Conservation (phyloP, 495 filamentous ascomycete species). For the Bathelium albidoporum region DNA sequence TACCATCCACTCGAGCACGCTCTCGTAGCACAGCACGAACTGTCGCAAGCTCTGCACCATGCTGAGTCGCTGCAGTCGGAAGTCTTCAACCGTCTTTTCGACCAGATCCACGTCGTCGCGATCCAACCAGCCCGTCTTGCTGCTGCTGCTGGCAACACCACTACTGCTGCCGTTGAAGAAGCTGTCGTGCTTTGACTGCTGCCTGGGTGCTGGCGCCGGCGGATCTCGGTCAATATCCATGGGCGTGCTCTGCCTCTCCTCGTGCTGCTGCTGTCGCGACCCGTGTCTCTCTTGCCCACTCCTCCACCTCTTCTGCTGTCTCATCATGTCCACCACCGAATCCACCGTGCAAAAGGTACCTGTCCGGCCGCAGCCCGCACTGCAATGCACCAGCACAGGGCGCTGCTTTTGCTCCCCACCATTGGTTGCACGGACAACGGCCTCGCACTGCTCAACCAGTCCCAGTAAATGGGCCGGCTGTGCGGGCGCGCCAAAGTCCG, state of each 20-base stretch:
- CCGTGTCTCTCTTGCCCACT: slow-evolving; percentile 55
- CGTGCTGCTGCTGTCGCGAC: slow-evolving; percentile 11
- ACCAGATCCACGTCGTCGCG: slow-evolving; percentile 64
- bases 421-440: slow-evolving; percentile 33
- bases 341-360: slow-evolving; percentile 96
- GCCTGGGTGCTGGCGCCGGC: neutral
- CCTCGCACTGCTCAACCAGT: slow-evolving; percentile 75
- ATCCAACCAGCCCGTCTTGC: slow-evolving; percentile 40
- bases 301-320: slow-evolving; percentile 50
- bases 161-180: neutral
- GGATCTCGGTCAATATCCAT: slow-evolving; percentile 41
- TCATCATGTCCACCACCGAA: slow-evolving; percentile 85
- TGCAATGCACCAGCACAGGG: slow-evolving; percentile 88
- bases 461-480: slow-evolving; percentile 76
- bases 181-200: neutral
- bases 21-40: slow-evolving; percentile 95
- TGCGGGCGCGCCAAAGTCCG: slow-evolving; percentile 89
- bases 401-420: slow-evolving; percentile 46
- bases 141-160: neutral
- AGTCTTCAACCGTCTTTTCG: slow-evolving; percentile 77
- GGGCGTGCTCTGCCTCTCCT: slow-evolving; percentile 13
- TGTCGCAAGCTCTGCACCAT: slow-evolving; percentile 96
- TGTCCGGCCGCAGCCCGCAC: slow-evolving; percentile 88
- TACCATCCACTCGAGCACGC: slow-evolving; percentile 77
- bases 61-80: slow-evolving; percentile 75